Evolutionary conservation across 2,329 filamentous ascomycete genomes (phyloP).

Genomic region (Botrytis hyacinthi): DNA sequence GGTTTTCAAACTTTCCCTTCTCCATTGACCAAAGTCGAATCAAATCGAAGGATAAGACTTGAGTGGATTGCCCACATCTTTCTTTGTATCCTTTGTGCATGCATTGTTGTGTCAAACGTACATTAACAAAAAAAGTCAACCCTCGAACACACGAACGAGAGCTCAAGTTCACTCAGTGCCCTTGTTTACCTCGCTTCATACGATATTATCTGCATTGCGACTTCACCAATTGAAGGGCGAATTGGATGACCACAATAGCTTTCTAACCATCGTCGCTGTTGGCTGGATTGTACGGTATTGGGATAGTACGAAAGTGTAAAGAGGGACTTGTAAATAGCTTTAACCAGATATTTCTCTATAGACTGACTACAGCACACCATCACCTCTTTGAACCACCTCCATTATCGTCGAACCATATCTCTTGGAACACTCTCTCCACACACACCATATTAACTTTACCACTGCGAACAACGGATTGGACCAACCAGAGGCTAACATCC

Average conservation of each 20-base stretch:
- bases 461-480: not conserved
- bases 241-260: constrained; percentile 3
- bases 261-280: not conserved
- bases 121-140: not conserved
- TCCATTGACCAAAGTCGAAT: not conserved
- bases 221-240: constrained; percentile 10
- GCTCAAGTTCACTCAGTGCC: not conserved
- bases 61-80: not conserved
- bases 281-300: not conserved
- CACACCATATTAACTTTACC: not conserved
- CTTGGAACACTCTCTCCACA: not conserved
- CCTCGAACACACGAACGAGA: not conserved
- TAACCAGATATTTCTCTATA: not conserved
- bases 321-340: not conserved
- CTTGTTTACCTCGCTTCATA: not conserved
- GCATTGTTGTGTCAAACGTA: not conserved
- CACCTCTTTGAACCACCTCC: not conserved
- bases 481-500: not conserved
- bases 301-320: constrained; percentile 6
- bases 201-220: not conserved
- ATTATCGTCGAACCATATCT: not conserved
- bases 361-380: not conserved
- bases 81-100: constrained; percentile 10
- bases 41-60: not conserved
- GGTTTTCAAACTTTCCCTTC: not conserved